Evolutionary conservation across 208 protist genomes (phyloP).

Genomic region (Hexamita inflata): DNA sequence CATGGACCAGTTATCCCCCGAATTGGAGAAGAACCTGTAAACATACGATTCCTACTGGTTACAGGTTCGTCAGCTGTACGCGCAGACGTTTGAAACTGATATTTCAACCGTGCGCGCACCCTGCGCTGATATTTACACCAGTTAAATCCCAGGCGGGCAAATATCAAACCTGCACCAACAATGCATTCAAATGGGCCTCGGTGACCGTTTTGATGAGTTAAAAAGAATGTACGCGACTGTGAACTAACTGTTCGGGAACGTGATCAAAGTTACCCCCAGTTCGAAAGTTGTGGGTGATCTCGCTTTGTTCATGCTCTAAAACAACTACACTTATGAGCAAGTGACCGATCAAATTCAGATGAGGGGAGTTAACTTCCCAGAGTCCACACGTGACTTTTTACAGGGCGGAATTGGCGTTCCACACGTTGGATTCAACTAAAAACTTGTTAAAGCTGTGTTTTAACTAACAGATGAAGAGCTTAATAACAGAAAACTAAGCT

Average conservation of each 20-base stretch:
- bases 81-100: too few relatives aligned
- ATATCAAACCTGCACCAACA: conserved; percentile 68
- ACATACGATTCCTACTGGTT: conserved; percentile 23
- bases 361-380: conserved; percentile 36
- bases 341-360: neutral
- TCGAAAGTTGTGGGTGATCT: conserved; percentile 48
- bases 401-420: conserved; percentile 42
- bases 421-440: conserved; percentile 41
- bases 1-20: conserved; percentile 16
- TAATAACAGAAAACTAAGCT: too few relatives aligned
- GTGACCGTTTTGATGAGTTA: conserved; percentile 44
- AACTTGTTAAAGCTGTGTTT: conserved; percentile 30
- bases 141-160: conserved; percentile 62
- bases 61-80: conserved; percentile 35
- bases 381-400: conserved; percentile 40
- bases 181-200: conserved; percentile 52
- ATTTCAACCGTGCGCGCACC: conserved; percentile 7
- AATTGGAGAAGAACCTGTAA: conserved; percentile 15
- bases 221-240: conserved; percentile 40
- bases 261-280: conserved; percentile 57
- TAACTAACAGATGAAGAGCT: neutral
- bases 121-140: conserved; percentile 50
- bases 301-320: conserved; percentile 34
- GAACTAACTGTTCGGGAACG: conserved; percentile 55
- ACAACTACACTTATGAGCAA: conserved; percentile 38